Base-by-base conservation (phyloP, 78 protist species). In the Dictyostelium capitatum region DNA sequence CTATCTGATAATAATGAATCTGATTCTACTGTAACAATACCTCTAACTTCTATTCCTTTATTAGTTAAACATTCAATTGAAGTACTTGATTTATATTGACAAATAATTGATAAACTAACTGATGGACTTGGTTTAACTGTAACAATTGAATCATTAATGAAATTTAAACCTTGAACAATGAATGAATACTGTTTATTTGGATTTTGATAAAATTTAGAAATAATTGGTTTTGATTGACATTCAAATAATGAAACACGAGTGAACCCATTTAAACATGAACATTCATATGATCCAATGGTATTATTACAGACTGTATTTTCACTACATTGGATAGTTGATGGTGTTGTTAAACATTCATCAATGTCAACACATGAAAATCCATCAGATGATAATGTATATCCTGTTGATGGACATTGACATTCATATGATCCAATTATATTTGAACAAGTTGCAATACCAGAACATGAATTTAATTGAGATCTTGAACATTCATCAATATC, bases 151-250 rank as follows among this genome's bases (percentile, higher is more conserved):
- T 62, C 17, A 4, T 23, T 37, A 10, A 10, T 37, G 20, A 72
- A 72, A 72, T 72, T 72, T 10, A 41, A 37, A 72, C 79, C 79
- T 43, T 72, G 10, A 1, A 72, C 79, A n/a, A 41, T 4, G 50
- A 72, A 72, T 19, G n/a, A 8, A 72, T 72, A n/a, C 19, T 17
- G 3, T 72, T n/a, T 43, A 0, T 3, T n/a, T 72, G 79, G 57
- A 41, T 72, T 72, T 72, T 72, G 79, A n/a, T 72, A 72, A 43
- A 72, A 72, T 10, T 43, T 19, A 9, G 56, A 41, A 43, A 72
- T 10, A 6, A 72, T 72, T 46, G 79, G 79, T 72, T 72, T 72
- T 32, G 79, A 54, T 72, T 28, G 54, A 43, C 79, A 72, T 20
- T n/a, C 43, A n/a, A 20, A 43, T 46, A 1, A 25, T 43, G 50